Base-by-base conservation (phyloP, 805 yeast species). In the Starmerella scarabaei region DNA sequence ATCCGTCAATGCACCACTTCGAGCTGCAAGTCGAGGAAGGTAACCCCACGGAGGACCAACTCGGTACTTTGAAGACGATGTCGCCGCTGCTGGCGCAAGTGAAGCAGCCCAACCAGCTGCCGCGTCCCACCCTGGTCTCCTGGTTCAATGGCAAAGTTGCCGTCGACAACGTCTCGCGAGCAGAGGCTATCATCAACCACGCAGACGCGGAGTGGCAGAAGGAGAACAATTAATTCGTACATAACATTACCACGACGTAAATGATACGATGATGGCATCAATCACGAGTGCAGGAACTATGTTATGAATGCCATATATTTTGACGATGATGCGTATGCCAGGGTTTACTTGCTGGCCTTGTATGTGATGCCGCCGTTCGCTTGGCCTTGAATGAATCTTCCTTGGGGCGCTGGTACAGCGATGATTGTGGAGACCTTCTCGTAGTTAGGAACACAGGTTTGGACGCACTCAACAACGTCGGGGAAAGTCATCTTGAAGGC, bases 401-500 rank as follows among this genome's bases (percentile, higher is more conserved):
- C n/a, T n/a, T n/a, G n/a, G n/a, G n/a, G n/a, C n/a, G n/a, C n/a
- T n/a, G n/a, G n/a, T n/a, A n/a, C 26, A 23, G 26, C 26, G 11
- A 23, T 23, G 7, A 23, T 23, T 7, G 7, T 7, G 7, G 7
- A 7, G 26, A 11, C 26, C 7, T 7, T 23, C 26, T 23, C 35
- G 26, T 17, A 17, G 11, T 33, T 7, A 33, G 35, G 35, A 7
- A 33, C 35, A n/a, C n/a, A 11, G 9, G 7, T 9, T 17, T 7
- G 7, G 11, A 33, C n/a, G 18, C 18, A 7, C 21, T 33, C 65
- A 11, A 68, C 69, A 34, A 74, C 56, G 8, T 81, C 91, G 1
- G 85, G 80, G 55, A 85, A 86, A 21, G 76, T 72, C 43, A 61
- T 59, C 19, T 50, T 55, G 53, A 86, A 86, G 40, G 73, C 61